Conservation (phyloP, 1,284 basidiomycete species). For the Boletellus sp. region DNA sequence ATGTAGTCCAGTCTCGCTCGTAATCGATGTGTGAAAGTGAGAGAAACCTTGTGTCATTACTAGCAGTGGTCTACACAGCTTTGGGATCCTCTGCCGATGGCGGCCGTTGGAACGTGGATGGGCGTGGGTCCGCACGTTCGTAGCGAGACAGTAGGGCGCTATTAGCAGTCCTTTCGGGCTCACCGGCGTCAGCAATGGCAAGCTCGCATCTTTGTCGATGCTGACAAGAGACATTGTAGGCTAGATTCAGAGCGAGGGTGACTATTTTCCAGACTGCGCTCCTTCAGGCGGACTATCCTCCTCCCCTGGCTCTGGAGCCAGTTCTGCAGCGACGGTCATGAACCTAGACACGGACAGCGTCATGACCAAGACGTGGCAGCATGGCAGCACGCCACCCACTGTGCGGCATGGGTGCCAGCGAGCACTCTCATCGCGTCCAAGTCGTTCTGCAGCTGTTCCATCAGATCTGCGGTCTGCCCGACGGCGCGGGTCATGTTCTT, state of each 20-base stretch:
- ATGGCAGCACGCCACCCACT: slow-evolving; percentile 42
- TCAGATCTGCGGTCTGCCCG: slow-evolving; percentile 64
- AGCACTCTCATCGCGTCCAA: slow-evolving; percentile 69
- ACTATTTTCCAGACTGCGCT: slow-evolving; percentile 9
- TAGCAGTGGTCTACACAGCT: too few relatives aligned
- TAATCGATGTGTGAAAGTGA: too few relatives aligned
- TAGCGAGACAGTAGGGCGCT: too few relatives aligned
- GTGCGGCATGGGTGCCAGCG: slow-evolving; percentile 68
- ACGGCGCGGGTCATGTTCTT: slow-evolving; percentile 59
- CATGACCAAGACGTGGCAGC: background rate
- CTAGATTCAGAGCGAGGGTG: background rate
- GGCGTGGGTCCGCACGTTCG: too few relatives aligned
- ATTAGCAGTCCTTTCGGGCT: too few relatives aligned
- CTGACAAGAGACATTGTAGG: background rate
- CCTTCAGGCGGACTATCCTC: slow-evolving; percentile 22
- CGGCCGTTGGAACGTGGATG: too few relatives aligned
- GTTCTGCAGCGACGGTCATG: slow-evolving; percentile 59
- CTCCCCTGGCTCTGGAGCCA: slow-evolving; percentile 45
- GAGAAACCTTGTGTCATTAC: too few relatives aligned
- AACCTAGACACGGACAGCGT: slow-evolving; percentile 40
- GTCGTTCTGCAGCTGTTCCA: slow-evolving; percentile 66
- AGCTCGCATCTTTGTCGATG: too few relatives aligned
- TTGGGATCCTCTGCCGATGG: too few relatives aligned
- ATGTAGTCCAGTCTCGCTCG: too few relatives aligned
- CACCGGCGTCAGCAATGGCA: too few relatives aligned